Evolutionary conservation across 208 protist genomes (phyloP), one percentile per base, ranked within the genome.

Genomic region (Leishmania braziliensis): DNA sequence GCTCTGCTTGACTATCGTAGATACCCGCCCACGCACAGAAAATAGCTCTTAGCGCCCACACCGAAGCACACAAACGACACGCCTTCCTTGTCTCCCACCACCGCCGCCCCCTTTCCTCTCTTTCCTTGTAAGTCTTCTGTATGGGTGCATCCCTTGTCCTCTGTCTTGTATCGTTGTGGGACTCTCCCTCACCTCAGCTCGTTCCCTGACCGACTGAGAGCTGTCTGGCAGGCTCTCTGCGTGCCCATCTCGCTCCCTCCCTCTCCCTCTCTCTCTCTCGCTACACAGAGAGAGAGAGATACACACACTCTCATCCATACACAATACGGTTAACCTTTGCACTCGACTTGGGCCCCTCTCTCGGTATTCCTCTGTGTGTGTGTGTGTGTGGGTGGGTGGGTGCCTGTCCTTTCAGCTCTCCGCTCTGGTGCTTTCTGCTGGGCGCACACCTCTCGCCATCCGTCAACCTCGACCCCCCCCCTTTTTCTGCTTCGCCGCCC

Each of bases 1-100:
- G 43, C 43, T 6, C 43, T 46, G 43, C 43, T 0, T 6, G 43
- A 46, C 43, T 46, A 46, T 46, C 43, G 43, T 46, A 46, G 43
- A 46, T 46, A 46, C 43, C 43, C 43, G 43, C 43, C 43, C 43
- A 46, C 43, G 43, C 43, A 46, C 43, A 46, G 43, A 46, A 46
- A 46, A 0, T 46, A 46, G 43, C 43, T 46, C 69, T 75, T 60
- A 4, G 43, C 43, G 43, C 43, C 43, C 43, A 46, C 43, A 46
- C 43, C 43, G 43, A 46, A 46, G 16, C 16, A 72, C 29, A 20
- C 66, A 46, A 46, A 48, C 12, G n/a, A 72, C 26, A 3, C 0
- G 70, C 73, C 75, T 10, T 81, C 71, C 77, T 69, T 18, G 16
- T 80, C 73, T 70, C 2, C 63, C 29, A 58, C 73, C 12, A 46